A percentile compares a stretch with the other conserved stretches of the same genome.
These are phyloP conservation scores for Eimeria brunetti DNA, from an alignment of 169 alveolate species.

Conservation along the genomic window DNA sequence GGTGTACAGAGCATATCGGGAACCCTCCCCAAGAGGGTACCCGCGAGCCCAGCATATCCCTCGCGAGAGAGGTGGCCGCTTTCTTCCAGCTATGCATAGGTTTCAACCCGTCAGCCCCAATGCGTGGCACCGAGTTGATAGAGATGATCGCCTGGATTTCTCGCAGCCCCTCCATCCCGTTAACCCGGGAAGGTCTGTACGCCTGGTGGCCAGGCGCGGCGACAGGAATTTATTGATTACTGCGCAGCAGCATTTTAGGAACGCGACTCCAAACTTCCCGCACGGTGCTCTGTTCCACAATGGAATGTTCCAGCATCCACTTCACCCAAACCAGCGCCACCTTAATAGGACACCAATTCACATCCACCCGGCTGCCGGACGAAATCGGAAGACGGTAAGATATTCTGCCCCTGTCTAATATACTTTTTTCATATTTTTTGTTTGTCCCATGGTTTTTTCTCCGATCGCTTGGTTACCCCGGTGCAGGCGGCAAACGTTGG, in stretches of 20 bases:
- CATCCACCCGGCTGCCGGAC: neutral
- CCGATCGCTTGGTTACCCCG: neutral
- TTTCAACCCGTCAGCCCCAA: constrained; percentile 1
- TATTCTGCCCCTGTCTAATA: neutral
- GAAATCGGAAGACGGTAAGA: constrained; percentile 57
- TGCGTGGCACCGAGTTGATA: constrained; percentile 7
- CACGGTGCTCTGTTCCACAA: constrained; percentile 15
- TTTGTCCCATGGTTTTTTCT: neutral
- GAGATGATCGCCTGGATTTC: constrained; percentile 54
- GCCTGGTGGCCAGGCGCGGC: constrained; percentile 27
- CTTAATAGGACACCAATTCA: neutral
- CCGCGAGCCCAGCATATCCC: neutral
- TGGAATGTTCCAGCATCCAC: constrained; percentile 20
- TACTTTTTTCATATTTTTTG: neutral
- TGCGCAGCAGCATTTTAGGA: neutral
- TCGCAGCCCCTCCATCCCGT: constrained; percentile 30
- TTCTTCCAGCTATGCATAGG: neutral
- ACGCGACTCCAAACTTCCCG: constrained; percentile 6
- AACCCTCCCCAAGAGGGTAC: constrained; percentile 39
- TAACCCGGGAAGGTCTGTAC: constrained; percentile 46
- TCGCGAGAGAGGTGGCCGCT: constrained; percentile 24
- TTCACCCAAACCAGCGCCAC: neutral
- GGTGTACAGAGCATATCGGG: neutral
- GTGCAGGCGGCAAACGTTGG: constrained; percentile 40
- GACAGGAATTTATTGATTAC: constrained; percentile 20